phyloP scores from a whole-genome alignment of 208 protist species.

The Leptomonas pyrrhocoris region DNA sequence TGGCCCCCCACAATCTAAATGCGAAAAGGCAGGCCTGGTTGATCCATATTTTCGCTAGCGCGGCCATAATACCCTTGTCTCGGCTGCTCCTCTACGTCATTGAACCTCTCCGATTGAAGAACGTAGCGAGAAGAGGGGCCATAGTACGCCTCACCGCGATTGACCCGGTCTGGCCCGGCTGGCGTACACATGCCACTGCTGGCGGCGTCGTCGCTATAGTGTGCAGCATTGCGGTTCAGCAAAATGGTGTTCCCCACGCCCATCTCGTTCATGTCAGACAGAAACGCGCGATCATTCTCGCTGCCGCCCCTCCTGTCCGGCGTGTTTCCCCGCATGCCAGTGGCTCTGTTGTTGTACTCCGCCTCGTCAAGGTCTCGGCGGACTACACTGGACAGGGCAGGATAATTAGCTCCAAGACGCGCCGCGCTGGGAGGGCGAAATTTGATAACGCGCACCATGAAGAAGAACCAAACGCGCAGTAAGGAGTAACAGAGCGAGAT shows the following conservation, averaged over 20 bases:
- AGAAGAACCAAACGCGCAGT: slow-evolving; percentile 83
- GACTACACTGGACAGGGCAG: slow-evolving; percentile 3
- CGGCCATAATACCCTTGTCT: slow-evolving; percentile 13
- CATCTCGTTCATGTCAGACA: neutral
- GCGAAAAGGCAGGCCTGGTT: slow-evolving; percentile 4
- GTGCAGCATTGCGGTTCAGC: slow-evolving; percentile 19
- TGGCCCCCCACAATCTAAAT: slow-evolving; percentile 18
- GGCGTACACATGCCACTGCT: slow-evolving; percentile 14
- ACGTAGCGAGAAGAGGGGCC: slow-evolving; percentile 20
- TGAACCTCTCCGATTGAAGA: slow-evolving; percentile 1
- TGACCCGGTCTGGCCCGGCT: neutral
- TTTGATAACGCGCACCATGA: slow-evolving; percentile 87
- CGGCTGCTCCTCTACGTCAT: slow-evolving; percentile 15
- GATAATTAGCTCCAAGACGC: slow-evolving; percentile 17
- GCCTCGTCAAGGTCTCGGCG: slow-evolving; percentile 15
- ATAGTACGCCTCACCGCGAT: slow-evolving; percentile 19
- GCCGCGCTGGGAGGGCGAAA: slow-evolving; percentile 34
- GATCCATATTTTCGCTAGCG: neutral
- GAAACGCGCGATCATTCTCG: neutral
- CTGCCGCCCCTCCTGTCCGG: neutral
- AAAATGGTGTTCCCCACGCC: slow-evolving; percentile 23
- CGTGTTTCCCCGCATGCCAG: slow-evolving; percentile 8
- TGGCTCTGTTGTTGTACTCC: slow-evolving; percentile 14
- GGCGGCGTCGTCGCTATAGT: slow-evolving; percentile 13
- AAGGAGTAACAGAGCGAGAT: slow-evolving; percentile 73